Evolutionary conservation across 805 yeast genomes (phyloP).

Genomic region (Wickerhamiella cacticola): DNA sequence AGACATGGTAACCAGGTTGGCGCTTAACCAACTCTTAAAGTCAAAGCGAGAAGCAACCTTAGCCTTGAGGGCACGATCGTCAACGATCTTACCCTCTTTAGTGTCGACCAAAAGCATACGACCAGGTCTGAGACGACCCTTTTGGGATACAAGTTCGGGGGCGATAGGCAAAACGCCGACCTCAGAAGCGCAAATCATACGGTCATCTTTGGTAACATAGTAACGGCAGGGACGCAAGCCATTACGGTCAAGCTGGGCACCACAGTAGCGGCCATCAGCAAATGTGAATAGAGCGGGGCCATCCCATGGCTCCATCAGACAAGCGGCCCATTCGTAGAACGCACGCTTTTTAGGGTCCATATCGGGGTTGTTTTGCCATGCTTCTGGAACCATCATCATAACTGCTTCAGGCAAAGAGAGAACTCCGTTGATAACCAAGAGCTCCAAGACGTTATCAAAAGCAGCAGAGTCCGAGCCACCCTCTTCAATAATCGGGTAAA

Average conservation of each 20-base stretch:
- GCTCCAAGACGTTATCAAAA: slow-evolving; percentile 86
- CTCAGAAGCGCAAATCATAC: slow-evolving; percentile 95
- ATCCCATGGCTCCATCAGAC: slow-evolving; percentile 99
- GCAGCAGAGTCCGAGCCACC: slow-evolving; percentile 99
- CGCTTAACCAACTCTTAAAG: slow-evolving; percentile 85
- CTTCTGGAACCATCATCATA: slow-evolving; percentile 95
- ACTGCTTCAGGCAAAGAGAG: slow-evolving; percentile 91
- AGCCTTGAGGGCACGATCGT: slow-evolving; percentile 76
- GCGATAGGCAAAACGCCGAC: slow-evolving; percentile 93
- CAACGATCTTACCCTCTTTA: slow-evolving; percentile 81
- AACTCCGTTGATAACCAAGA: slow-evolving; percentile 83
- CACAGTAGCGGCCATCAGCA: slow-evolving; percentile 95
- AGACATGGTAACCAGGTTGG: slow-evolving; percentile 73
- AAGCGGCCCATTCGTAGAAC: slow-evolving; percentile 98
- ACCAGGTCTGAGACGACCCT: slow-evolving; percentile 94
- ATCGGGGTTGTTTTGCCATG: slow-evolving; percentile 78
- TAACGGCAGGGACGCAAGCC: slow-evolving; percentile 98
- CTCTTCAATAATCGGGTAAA: slow-evolving; percentile 93
- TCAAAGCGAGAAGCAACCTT: slow-evolving; percentile 73
- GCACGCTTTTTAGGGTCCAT: slow-evolving; percentile 91
- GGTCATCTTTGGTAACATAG: slow-evolving; percentile 86
- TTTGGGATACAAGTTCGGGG: slow-evolving; percentile 66
- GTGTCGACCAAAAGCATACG: slow-evolving; percentile 93
- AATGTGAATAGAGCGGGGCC: slow-evolving; percentile 96
- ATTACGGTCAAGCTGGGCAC: slow-evolving; percentile 94